Evolutionary conservation across 2,329 filamentous ascomycete species (phyloP).

Genomic region (Neopestalotiopsis clavispora): DNA sequence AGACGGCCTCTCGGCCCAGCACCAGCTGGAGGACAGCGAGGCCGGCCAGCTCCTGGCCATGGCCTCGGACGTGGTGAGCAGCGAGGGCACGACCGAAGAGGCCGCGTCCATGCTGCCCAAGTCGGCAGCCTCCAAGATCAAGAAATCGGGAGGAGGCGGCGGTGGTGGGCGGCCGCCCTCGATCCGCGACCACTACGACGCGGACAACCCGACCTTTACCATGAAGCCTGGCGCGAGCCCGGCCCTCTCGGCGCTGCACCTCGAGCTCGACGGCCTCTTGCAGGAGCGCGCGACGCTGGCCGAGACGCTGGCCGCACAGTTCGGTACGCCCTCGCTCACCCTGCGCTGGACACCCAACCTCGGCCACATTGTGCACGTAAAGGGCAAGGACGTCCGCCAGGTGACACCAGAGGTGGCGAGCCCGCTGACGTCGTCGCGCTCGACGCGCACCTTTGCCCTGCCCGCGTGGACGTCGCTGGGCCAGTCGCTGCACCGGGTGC

Average conservation of each 20-base stretch:
- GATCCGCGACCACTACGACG: slow-evolving; percentile 61
- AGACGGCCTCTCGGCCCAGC: slow-evolving; percentile 82
- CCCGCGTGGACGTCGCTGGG: slow-evolving; percentile 86
- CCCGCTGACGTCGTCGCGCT: slow-evolving; percentile 80
- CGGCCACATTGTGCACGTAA: slow-evolving; percentile 90
- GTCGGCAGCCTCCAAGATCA: slow-evolving; percentile 35
- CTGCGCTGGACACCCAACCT: slow-evolving; percentile 87
- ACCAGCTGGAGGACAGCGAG: slow-evolving; percentile 76
- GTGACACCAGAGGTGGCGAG: slow-evolving; percentile 38
- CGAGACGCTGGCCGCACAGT: slow-evolving; percentile 62
- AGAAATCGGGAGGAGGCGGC: slow-evolving; percentile 40
- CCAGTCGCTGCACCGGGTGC: slow-evolving; percentile 76
- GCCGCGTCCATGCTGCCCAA: slow-evolving; percentile 61
- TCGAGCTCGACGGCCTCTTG: slow-evolving; percentile 63
- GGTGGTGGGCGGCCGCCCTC: slow-evolving; percentile 42
- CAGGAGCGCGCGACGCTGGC: slow-evolving; percentile 66
- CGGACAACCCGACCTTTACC: slow-evolving; percentile 65
- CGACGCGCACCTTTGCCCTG: slow-evolving; percentile 83
- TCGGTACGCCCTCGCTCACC: slow-evolving; percentile 69
- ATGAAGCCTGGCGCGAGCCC: slow-evolving; percentile 73
- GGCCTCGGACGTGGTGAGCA: slow-evolving; percentile 72
- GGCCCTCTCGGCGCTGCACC: slow-evolving; percentile 70
- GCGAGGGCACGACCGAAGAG: slow-evolving; percentile 67
- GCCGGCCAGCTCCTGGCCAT: slow-evolving; percentile 73
- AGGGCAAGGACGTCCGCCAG: slow-evolving; percentile 71